A percentile compares a stretch with the other conserved stretches of the same genome.
Evolutionary conservation across 78 protist genomes (phyloP).

Genomic region (Capsaspora owczarzaki): DNA sequence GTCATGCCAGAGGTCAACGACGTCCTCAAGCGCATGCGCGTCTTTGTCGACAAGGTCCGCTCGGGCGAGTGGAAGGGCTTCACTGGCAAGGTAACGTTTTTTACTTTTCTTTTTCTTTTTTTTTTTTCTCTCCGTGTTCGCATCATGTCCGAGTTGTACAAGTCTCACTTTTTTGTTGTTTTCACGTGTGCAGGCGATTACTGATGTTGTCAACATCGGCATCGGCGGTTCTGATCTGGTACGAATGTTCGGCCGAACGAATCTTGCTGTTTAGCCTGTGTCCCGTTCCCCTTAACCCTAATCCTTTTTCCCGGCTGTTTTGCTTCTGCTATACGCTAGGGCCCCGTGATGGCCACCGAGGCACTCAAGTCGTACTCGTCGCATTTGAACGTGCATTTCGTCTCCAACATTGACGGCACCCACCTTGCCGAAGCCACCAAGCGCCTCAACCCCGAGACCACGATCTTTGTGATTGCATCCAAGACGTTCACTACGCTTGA

Average conservation of each 20-base stretch:
- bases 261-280: no score
- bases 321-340: no score
- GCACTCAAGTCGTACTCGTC: conserved; percentile 81
- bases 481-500: conserved; percentile 96
- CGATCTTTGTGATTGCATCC: conserved; percentile 82
- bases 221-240: conserved; percentile 92
- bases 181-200: conserved; percentile 37
- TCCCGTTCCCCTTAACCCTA: no score
- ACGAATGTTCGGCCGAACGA: no score
- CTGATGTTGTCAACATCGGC: conserved; percentile 86
- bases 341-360: conserved; percentile 87
- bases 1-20: conserved; percentile 78
- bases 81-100: conserved; percentile 61
- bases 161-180: no score
- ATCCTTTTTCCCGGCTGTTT: no score
- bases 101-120: background rate
- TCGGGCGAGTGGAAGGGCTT: conserved; percentile 74
- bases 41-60: conserved; percentile 64
- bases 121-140: background rate
- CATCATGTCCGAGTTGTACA: background rate
- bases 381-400: conserved; percentile 61
- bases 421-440: conserved; percentile 66
- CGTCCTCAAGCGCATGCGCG: conserved; percentile 25
- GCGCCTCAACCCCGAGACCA: conserved; percentile 62
- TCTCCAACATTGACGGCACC: conserved; percentile 93